A percentile compares a stretch with the other conserved stretches of the same genome.
Evolutionary conservation across 805 yeast species (phyloP).

Genomic region (Clavispora fructus): DNA sequence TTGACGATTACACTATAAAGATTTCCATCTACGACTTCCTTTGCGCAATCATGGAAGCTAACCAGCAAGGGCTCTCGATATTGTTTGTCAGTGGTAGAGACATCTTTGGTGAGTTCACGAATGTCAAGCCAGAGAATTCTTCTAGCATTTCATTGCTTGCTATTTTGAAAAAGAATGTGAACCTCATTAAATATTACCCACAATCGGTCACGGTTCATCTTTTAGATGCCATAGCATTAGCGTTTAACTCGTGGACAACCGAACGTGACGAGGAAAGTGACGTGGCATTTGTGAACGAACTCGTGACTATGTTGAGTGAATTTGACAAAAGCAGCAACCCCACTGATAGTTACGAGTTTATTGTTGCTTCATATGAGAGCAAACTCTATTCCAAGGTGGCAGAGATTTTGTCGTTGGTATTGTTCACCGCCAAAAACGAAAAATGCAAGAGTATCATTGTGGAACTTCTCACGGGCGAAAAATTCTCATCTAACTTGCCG

Average conservation of each 20-base stretch:
- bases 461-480: conserved; percentile 32
- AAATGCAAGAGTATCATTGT: conserved; percentile 39
- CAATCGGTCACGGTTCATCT: conserved; percentile 60
- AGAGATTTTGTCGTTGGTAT: conserved; percentile 67
- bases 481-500: conserved; percentile 27
- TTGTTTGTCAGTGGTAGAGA: conserved; percentile 59
- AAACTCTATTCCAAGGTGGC: conserved; percentile 62
- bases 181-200: conserved; percentile 51
- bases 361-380: conserved; percentile 47
- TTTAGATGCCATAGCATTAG: conserved; percentile 66
- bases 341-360: conserved; percentile 15
- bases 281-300: conserved; percentile 37
- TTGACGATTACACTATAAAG: conserved; percentile 49
- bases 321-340: conserved; percentile 8
- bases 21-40: conserved; percentile 58
- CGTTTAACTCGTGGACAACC: conserved; percentile 74
- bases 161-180: conserved; percentile 51
- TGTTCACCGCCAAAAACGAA: conserved; percentile 52
- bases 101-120: conserved; percentile 34
- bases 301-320: conserved; percentile 22
- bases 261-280: conserved; percentile 51
- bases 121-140: conserved; percentile 11
- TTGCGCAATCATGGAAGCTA: conserved; percentile 61
- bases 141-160: conserved; percentile 42
- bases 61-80: conserved; percentile 74